These are phyloP conservation scores for Yamadazyma buinensis DNA, from an alignment of 1,139 yeast species.

Conservation along the genomic window DNA sequence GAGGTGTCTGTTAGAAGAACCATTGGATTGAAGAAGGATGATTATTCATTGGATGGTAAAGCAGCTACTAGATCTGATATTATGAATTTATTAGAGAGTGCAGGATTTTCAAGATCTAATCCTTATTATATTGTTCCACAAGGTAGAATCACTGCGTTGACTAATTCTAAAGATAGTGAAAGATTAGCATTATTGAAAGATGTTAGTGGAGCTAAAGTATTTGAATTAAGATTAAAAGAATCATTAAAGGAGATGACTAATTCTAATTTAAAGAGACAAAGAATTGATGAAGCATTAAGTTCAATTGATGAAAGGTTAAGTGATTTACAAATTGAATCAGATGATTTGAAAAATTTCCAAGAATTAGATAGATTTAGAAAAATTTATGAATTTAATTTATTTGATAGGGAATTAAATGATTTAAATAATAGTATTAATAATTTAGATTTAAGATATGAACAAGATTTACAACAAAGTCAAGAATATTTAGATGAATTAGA, in stretches of 20 bases:
- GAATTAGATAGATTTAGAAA: constrained; percentile 64
- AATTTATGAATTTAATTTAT: constrained; percentile 69
- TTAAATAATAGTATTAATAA: constrained; percentile 58
- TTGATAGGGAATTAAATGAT: constrained; percentile 70
- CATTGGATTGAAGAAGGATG: constrained; percentile 89
- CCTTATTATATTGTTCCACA: constrained; percentile 98
- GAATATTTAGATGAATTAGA: constrained; percentile 43
- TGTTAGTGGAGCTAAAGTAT: constrained; percentile 93
- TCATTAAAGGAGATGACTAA: constrained; percentile 76
- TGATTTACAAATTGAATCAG: constrained; percentile 79
- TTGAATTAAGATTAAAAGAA: constrained; percentile 76
- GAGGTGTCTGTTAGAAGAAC: constrained; percentile 81
- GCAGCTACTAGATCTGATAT: constrained; percentile 80
- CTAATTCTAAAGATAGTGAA: constrained; percentile 85
- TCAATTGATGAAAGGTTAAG: constrained; percentile 69
- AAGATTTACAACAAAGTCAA: constrained; percentile 44
- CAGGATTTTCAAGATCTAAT: constrained; percentile 87
- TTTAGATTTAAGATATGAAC: constrained; percentile 58
- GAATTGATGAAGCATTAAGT: constrained; percentile 70
- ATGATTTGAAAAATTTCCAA: constrained; percentile 70
- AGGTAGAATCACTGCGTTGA: constrained; percentile 80
- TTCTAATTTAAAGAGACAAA: constrained; percentile 64
- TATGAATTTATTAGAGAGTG: constrained; percentile 80
- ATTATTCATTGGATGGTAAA: constrained; percentile 74
- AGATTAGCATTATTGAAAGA: constrained; percentile 77